Base-by-base conservation (phyloP, 2,329 filamentous ascomycete species). In the Aspergillus novofumigatus region DNA sequence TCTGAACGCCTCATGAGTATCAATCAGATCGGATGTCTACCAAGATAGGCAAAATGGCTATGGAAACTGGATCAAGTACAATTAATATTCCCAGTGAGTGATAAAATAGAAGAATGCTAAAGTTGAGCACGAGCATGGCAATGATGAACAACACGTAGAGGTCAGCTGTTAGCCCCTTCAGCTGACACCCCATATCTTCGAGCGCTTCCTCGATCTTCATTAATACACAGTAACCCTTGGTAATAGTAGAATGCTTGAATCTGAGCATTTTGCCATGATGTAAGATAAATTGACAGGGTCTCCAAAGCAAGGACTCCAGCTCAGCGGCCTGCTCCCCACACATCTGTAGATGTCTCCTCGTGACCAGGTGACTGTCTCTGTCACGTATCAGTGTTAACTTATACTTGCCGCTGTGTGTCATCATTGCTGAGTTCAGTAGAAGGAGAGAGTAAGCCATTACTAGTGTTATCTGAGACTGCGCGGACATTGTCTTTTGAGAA, bases 71-170 rank as follows among this genome's bases (percentile, higher is more conserved):
- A 38, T 17, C 14, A 38, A 38, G 32, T 38, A 17, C 32, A 17
- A 38, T 38, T n/a, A 38, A 7, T 35, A 35, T 17, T 35, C 32
- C 49, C 35, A 54, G 51, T 56, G 58, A 59, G 55, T 52, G 52
- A 59, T 53, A 59, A 51, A 51, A 38, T n/a, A 38, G 14, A 38
- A 38, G 32, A 38, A 38, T 45, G n/a, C 4, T 45, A 4, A 20
- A 23, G 42, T 11, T 4, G n/a, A 23, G 21, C 4, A 20, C 21
- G 8, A 45, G 20, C 42, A 45, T 20, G 21, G 21, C n/a, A 9
- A 23, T 23, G 42, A 10, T 45, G 42, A 21, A 20, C 23, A 9
- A 45, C 21, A 45, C 7, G 3, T 44, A 23, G 21, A 11, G 41
- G 41, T 44, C 41, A 44, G 41, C 41, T 44, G 41, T 11, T 21